phyloP scores from a whole-genome alignment of 805 yeast species.

The Candida mattraensis region DNA sequence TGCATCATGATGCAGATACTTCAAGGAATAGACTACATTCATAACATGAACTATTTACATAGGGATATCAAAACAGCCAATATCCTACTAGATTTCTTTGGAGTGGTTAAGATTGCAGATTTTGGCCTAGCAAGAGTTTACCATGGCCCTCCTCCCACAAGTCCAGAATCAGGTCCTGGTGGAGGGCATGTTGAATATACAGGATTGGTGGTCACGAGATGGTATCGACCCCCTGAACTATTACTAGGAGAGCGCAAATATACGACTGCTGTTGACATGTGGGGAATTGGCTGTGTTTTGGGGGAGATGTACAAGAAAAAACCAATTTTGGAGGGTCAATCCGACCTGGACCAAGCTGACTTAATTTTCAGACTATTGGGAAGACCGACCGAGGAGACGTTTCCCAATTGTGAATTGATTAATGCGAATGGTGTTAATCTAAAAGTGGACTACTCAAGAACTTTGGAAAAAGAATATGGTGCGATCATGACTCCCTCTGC shows the following conservation, averaged over 20 bases:
- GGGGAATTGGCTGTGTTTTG: constrained; percentile 97
- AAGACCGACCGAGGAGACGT: constrained; percentile 58
- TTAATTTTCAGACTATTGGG: constrained; percentile 81
- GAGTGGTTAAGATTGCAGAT: constrained; percentile 87
- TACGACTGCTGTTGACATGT: constrained; percentile 93
- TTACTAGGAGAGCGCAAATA: constrained; percentile 81
- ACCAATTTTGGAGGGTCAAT: constrained; percentile 82
- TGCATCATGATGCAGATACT: constrained; percentile 78
- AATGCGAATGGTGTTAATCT: constrained; percentile 51
- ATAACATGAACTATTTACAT: constrained; percentile 61
- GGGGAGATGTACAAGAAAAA: constrained; percentile 82
- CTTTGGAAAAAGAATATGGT: constrained; percentile 52
- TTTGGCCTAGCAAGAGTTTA: constrained; percentile 84
- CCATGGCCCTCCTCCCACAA: constrained; percentile 37
- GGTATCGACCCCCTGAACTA: constrained; percentile 97
- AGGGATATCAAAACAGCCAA: constrained; percentile 98
- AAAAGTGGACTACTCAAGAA: constrained; percentile 34
- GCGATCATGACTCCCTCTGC: constrained; percentile 39
- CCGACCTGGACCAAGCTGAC: constrained; percentile 87
- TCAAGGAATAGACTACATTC: constrained; percentile 80
- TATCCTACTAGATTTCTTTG: constrained; percentile 72
- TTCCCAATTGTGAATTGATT: constrained; percentile 61
- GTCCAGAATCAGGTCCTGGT: constrained; percentile 40
- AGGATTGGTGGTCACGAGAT: constrained; percentile 84
- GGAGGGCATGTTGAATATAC: constrained; percentile 56